A percentile compares a stretch with the other conserved stretches of the same genome.
phyloP scores from a whole-genome alignment of 768 basidiomycete genomes.

The Boletus sp. region DNA sequence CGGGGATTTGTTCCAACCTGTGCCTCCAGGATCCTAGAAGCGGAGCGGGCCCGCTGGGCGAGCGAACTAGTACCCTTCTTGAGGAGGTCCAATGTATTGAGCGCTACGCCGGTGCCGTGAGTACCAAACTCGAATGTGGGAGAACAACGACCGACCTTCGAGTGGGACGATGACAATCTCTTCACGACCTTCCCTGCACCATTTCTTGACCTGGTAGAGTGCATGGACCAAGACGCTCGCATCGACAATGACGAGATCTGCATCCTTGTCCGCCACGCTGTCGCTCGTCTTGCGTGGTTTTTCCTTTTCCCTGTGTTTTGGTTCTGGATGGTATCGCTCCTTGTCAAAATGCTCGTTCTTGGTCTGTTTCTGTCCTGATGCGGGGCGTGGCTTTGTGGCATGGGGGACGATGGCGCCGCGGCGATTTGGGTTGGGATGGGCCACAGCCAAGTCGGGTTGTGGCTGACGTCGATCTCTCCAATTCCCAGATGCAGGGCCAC shows the following conservation, averaged over 20 bases:
- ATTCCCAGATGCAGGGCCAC: slow-evolving; percentile 51
- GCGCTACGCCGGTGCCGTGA: slow-evolving; percentile 44
- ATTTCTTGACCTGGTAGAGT: slow-evolving; percentile 73
- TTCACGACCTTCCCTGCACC: slow-evolving; percentile 72
- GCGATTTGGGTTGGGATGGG: slow-evolving; percentile 18
- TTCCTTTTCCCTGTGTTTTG: slow-evolving; percentile 15
- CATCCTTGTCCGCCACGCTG: slow-evolving; percentile 49
- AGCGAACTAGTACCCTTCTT: slow-evolving; percentile 84
- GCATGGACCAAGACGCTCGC: slow-evolving; percentile 80
- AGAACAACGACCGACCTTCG: slow-evolving; percentile 59
- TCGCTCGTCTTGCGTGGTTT: slow-evolving; percentile 24
- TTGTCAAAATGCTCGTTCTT: slow-evolving; percentile 24
- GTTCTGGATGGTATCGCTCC: slow-evolving; percentile 21
- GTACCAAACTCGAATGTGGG: neutral
- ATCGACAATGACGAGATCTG: slow-evolving; percentile 74
- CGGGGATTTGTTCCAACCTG: slow-evolving; percentile 81
- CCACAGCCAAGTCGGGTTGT: slow-evolving; percentile 12
- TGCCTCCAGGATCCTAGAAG: slow-evolving; percentile 84
- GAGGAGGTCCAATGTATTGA: slow-evolving; percentile 87
- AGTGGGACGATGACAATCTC: slow-evolving; percentile 83
- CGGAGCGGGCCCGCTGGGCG: slow-evolving; percentile 80
- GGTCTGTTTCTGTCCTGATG: slow-evolving; percentile 15
- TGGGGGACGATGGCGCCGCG: slow-evolving; percentile 11
- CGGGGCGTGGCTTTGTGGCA: slow-evolving; percentile 23
- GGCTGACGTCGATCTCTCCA: slow-evolving; percentile 53